Evolutionary conservation across 164 flowering plant genomes (phyloP).

Genomic region (Litsea cubeba): DNA sequence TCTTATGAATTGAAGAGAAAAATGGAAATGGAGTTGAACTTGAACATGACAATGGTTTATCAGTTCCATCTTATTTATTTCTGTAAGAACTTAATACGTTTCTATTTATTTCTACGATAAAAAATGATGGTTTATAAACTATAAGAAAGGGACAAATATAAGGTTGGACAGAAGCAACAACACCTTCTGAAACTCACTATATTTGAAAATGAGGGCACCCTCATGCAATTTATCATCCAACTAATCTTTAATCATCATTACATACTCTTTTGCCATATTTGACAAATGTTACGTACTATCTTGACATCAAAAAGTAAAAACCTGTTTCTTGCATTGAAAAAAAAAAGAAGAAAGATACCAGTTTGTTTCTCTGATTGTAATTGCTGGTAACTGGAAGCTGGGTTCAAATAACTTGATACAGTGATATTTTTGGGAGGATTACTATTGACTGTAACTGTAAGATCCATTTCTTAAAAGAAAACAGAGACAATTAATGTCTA

Average conservation of each 20-base stretch:
- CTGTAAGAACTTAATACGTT: too few species aligned
- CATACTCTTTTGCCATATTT: neutral
- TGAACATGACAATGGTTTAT: too few species aligned
- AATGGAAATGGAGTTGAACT: too few species aligned
- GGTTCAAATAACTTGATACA: neutral
- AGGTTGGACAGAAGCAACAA: neutral
- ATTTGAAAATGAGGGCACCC: neutral
- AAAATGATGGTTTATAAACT: too few species aligned
- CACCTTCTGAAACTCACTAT: neutral
- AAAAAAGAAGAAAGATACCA: neutral
- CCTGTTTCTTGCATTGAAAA: too few species aligned
- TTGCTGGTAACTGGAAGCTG: neutral
- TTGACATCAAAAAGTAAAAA: too few species aligned
- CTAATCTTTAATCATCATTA: neutral
- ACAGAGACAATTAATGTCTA: too few species aligned
- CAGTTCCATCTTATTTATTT: too few species aligned
- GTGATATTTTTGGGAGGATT: neutral
- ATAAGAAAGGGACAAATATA: too few species aligned
- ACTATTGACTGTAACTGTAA: neutral
- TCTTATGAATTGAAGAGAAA: too few species aligned
- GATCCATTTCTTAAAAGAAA: neutral
- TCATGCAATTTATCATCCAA: neutral
- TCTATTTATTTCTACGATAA: too few species aligned
- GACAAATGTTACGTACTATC: neutral
- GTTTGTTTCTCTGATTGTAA: neutral